phyloP scores from a whole-genome alignment of 139 green algal genomes.

The Astrephomene gubernaculifera region DNA sequence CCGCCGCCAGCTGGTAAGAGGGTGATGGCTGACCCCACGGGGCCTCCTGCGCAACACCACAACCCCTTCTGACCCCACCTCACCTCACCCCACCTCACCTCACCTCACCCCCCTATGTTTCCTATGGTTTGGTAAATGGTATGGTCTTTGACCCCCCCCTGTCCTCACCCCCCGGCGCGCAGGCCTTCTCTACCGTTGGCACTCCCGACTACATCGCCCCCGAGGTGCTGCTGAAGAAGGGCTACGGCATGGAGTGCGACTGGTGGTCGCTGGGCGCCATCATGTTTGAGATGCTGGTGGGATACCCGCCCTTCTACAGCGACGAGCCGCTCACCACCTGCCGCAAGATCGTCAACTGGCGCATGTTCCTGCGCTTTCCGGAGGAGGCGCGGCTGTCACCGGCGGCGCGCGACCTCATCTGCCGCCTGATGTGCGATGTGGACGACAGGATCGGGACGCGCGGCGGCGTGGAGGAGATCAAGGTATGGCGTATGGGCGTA shows the following conservation, averaged over 20 bases:
- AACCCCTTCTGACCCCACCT: not conserved
- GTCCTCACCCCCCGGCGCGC: too few relatives aligned
- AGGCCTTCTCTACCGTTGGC: slow-evolving; percentile 94
- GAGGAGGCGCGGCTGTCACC: slow-evolving; percentile 69
- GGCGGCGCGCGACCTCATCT: slow-evolving; percentile 90
- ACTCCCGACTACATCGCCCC: slow-evolving; percentile 98
- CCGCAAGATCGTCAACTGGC: slow-evolving; percentile 97
- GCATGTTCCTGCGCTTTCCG: slow-evolving; percentile 91
- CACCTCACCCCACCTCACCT: not conserved
- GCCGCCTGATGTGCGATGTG: slow-evolving; percentile 94
- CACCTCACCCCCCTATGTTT: too few relatives aligned
- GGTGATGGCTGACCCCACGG: too few relatives aligned
- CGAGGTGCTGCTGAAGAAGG: slow-evolving; percentile 97
- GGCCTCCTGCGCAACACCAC: not conserved
- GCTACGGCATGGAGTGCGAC: slow-evolving; percentile 98
- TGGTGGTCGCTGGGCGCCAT: slow-evolving; percentile 98
- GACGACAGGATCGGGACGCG: slow-evolving; percentile 90
- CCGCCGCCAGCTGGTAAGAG: slow-evolving; percentile 69
- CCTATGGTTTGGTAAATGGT: too few relatives aligned
- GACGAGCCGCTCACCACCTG: slow-evolving; percentile 96
- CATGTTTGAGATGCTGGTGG: slow-evolving; percentile 98
- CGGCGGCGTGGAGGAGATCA: slow-evolving; percentile 65
- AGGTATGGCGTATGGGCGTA: too few relatives aligned
- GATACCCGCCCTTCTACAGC: slow-evolving; percentile 97
- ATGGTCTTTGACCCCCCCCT: too few relatives aligned